Percentiles rank a stretch among this genome's conserved stretches.
Conservation (phyloP, 345 rosid genomes). For the Eutrema japonicum region DNA sequence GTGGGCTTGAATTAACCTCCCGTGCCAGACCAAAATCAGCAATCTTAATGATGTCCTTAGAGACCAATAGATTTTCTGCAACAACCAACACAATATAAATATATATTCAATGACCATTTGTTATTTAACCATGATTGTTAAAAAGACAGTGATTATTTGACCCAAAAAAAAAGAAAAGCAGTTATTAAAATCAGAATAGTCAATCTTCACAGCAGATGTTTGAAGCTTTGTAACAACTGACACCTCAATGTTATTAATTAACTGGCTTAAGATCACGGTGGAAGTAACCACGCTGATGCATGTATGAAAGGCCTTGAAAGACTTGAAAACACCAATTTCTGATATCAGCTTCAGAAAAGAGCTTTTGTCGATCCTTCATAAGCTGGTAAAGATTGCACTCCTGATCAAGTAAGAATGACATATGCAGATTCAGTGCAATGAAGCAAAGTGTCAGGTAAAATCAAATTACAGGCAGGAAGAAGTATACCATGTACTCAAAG, state of each 20-base stretch:
- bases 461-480: constrained; percentile 24
- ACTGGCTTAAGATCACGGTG: constrained; percentile 99
- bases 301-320: constrained; percentile 90
- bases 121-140: background rate
- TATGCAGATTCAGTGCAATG: constrained; percentile 10
- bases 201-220: background rate
- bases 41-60: too few relatives aligned
- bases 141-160: background rate
- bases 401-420: constrained; percentile 49
- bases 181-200: background rate
- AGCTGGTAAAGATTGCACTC: constrained; percentile 94
- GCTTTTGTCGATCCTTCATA: constrained; percentile 80
- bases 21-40: too few relatives aligned
- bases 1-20: too few relatives aligned
- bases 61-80: too few relatives aligned
- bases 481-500: constrained; percentile 90
- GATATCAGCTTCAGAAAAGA: constrained; percentile 74
- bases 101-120: background rate
- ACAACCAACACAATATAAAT: too few relatives aligned
- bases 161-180: background rate
- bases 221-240: background rate
- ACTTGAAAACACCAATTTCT: constrained; percentile 98
- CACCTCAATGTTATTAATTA: constrained; percentile 43
- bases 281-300: constrained; percentile 95
- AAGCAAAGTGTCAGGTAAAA: constrained; percentile 5